Evolutionary conservation across 176 grass and related monocot genomes (phyloP), one percentile per base, ranked within the genome.

Genomic region (Luzula sylvatica): DNA sequence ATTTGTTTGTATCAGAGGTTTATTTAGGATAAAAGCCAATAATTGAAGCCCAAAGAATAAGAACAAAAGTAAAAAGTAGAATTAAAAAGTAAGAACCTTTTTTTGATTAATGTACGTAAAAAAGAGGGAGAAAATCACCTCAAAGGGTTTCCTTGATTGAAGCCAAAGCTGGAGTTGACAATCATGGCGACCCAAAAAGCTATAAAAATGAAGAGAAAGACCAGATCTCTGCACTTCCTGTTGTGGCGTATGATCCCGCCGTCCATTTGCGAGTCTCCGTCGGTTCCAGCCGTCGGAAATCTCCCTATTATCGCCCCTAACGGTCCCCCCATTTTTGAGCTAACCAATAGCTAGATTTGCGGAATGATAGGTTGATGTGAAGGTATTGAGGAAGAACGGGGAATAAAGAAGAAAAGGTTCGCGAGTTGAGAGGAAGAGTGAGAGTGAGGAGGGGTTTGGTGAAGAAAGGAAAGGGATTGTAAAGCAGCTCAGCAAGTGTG

Each of bases 111-210:
- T 63, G 43, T 15, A 20, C 13, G 3, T 23, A 8, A 13, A 15
- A 27, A 43, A 46, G 52, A 61, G 20, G 43, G 17, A 26, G 19
- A 25, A 47, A 35, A 35, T 35, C 5, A 95, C 90, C 90, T 87
- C 46, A 95, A 78, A 1, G 92, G 85, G 52, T 87, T 98, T 20
- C 92, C 92, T 67, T 87, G 92, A 81, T 98, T 98, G 78, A 98
- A 98, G 2, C 81, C 92, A 65, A 98, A 98, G 85, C 92, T 98
- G 59, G 92, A 98, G 61, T 98, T 98, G 29, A 98, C 92, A 54
- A 98, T 98, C 92, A 98, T 98, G 50, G 92, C 85, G 22, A 98
- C 78, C 92, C 92, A 98, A 78, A 98, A 98, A 20, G 81, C 77
- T 3, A 72, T 77, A 56, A 98, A 98, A 59, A 87, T 17, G 50